Percentiles rank a stretch among this genome's conserved stretches.
These are phyloP conservation scores for Colletotrichum sidae DNA, from an alignment of 2,329 filamentous ascomycete genomes.

Conservation along the genomic window DNA sequence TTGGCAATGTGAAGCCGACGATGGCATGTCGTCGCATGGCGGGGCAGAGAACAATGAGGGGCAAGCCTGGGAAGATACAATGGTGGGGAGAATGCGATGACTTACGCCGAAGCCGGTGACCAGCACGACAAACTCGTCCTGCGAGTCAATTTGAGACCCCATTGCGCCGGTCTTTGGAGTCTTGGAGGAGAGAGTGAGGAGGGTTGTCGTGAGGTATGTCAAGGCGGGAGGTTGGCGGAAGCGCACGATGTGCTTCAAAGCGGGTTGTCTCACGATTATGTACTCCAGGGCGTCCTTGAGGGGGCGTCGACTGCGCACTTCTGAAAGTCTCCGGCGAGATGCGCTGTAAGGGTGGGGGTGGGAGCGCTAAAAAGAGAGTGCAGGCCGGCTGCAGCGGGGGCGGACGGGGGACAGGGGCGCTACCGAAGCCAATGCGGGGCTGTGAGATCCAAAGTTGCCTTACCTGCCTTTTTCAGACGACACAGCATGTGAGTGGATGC, in stretches of 20 bases:
- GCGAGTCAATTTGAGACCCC: conserved; percentile 49
- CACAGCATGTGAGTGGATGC: no score
- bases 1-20: conserved; percentile 35
- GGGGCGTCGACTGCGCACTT: background rate
- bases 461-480: background rate
- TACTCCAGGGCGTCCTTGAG: background rate
- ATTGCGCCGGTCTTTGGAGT: conserved; percentile 39
- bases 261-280: conserved; percentile 20
- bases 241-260: background rate
- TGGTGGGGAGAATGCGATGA: conserved; percentile 36
- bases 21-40: conserved; percentile 19
- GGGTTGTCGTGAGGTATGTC: background rate
- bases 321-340: no score
- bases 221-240: background rate
- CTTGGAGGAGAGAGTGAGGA: background rate
- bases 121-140: conserved; percentile 67
- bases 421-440: background rate
- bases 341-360: conserved; percentile 23
- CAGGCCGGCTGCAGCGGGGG: conserved; percentile 3
- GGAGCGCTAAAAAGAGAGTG: conserved; percentile 12
- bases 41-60: conserved; percentile 16
- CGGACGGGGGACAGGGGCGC: conserved; percentile 10
- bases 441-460: background rate
- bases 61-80: conserved; percentile 7
- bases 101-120: conserved; percentile 72